A percentile compares a stretch with the other conserved stretches of the same genome.
Evolutionary conservation across 345 rosid genomes (phyloP).

Genomic region (Limnanthes douglasii): DNA sequence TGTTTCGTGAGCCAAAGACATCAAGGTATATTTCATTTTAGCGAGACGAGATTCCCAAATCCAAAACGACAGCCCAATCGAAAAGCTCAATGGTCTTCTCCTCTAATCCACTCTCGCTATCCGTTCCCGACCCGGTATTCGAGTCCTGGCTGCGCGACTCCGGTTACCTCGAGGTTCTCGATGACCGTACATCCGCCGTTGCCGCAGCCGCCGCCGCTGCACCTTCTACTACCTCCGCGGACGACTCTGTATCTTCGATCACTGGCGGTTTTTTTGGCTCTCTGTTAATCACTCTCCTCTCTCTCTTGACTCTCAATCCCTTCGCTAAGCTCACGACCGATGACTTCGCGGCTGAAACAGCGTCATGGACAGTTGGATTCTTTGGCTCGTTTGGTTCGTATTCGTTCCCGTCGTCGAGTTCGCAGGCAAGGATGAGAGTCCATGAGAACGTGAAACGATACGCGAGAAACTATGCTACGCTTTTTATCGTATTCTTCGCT

Average conservation of each 20-base stretch:
- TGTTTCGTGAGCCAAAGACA: too few relatives aligned
- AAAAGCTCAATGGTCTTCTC: too few relatives aligned
- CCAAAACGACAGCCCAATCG: too few relatives aligned
- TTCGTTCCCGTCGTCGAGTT: constrained; percentile 60
- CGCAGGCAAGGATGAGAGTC: constrained; percentile 63
- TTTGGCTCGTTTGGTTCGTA: constrained; percentile 54
- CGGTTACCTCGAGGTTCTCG: constrained; percentile 66
- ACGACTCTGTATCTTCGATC: constrained; percentile 16
- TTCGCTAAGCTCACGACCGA: constrained; percentile 72
- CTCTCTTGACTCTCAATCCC: constrained; percentile 66
- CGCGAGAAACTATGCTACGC: constrained; percentile 66
- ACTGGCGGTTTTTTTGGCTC: constrained; percentile 28
- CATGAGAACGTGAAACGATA: constrained; percentile 90
- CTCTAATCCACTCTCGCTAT: constrained; percentile 64
- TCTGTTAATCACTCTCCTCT: constrained; percentile 23
- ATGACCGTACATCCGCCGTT: constrained; percentile 23
- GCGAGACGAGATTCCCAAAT: too few relatives aligned
- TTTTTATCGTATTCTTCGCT: constrained; percentile 69
- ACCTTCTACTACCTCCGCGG: constrained; percentile 9
- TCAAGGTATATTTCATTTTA: too few relatives aligned
- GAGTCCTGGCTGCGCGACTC: constrained; percentile 85
- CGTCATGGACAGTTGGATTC: constrained; percentile 73
- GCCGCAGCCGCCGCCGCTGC: constrained; percentile 12
- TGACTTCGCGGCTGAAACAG: constrained; percentile 59
- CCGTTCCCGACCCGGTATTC: constrained; percentile 68